Conservation (phyloP, 345 rosid species). For the Syzygium aqueum region DNA sequence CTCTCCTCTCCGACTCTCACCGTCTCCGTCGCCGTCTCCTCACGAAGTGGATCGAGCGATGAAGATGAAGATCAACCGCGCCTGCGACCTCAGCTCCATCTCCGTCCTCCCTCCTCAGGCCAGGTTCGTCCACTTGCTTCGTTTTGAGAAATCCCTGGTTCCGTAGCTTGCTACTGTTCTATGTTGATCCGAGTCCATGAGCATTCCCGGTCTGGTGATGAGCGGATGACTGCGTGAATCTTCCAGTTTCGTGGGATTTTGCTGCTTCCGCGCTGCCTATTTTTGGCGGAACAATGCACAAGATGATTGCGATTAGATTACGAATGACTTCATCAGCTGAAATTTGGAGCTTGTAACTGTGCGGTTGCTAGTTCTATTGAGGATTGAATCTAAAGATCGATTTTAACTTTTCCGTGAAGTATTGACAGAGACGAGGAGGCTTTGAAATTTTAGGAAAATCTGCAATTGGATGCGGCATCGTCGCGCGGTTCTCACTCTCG, state of each 20-base stretch:
- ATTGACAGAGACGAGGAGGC: neutral
- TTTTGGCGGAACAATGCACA: neutral
- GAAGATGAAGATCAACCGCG: conserved; percentile 94
- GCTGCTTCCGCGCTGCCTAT: neutral
- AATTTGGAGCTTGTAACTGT: neutral
- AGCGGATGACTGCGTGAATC: neutral
- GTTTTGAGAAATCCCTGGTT: neutral
- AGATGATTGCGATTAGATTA: neutral
- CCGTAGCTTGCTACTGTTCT: neutral
- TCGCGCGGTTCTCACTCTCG: neutral
- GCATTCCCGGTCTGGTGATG: neutral
- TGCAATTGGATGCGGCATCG: neutral
- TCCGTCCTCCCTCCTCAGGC: conserved; percentile 83
- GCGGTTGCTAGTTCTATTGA: neutral
- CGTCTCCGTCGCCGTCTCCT: too few species aligned
- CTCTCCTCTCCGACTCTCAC: too few species aligned
- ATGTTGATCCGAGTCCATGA: neutral
- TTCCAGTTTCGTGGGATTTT: neutral
- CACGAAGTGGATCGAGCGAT: conserved; percentile 12
- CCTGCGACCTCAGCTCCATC: conserved; percentile 76
- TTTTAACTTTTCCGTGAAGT: neutral
- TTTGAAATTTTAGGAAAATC: neutral
- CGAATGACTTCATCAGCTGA: neutral
- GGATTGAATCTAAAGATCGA: neutral
- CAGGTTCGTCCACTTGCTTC: conserved; percentile 26